Evolutionary conservation across 1,284 basidiomycete genomes (phyloP), one percentile per base, ranked within the genome.

Genomic region (Heterobasidion parviporum): DNA sequence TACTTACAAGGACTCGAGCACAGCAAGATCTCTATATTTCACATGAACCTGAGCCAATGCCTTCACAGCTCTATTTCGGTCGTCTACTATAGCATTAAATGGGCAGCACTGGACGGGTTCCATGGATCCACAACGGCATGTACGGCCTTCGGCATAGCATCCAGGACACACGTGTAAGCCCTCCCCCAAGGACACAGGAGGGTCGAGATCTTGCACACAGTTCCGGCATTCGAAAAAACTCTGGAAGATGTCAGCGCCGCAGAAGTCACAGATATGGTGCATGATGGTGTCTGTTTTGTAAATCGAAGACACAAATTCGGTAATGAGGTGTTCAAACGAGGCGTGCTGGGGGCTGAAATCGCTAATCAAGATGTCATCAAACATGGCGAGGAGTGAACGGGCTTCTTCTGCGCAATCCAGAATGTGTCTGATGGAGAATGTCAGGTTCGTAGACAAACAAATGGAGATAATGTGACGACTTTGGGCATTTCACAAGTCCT

Each of bases 81-180:
- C 67, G 16, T 56, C 56, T 6, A 80, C 54, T 12, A 82, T 62
- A 6, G 65, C 62, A 3, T 60, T 58, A 56, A 77, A 74, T 2
- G 74, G 69, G 44, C 77, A 75, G 60, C 72, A 76, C 63, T 88
- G 85, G 53, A 74, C 71, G 0, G 85, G 79, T 9, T 68, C 58
- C 87, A 89, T 87, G 10, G 54, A 52, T 45, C 64, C 68, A 62
- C 89, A 90, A 41, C 55, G 61, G 62, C 88, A 91, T 15, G 73
- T 77, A 32, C 88, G 77, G 9, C 89, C 89, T 64, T 91, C 88
- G 8, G 78, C 76, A 61, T 84, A 90, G 67, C 88, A 91, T n/a
- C 73, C 72, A 0, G 85, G 70, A 64, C 89, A 91, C 5, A 88
- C 66, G 32, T 77, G 64, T 56, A 81, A 68, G n/a, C 76, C 77